Base-by-base conservation (phyloP, 2,329 filamentous ascomycete genomes). In the Raffaelea arxii region DNA sequence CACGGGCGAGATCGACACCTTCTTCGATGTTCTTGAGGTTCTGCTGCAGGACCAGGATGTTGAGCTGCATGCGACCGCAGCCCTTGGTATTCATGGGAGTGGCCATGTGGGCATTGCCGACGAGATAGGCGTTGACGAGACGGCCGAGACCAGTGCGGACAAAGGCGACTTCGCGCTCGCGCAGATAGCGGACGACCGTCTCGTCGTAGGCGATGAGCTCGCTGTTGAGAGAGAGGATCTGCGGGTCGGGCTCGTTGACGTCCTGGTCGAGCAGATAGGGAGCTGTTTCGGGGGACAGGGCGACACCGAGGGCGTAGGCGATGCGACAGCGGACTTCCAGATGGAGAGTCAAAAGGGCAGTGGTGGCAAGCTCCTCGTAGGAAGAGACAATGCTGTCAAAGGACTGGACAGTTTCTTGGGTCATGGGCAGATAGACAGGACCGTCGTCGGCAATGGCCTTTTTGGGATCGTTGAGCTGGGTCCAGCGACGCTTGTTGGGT, bases 21-120 rank as follows among this genome's bases (percentile, higher is more conserved):
- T 77, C 72, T 63, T 92, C 88, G 45, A 98, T 82, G 54, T 94
- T 94, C 69, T 95, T 95, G 46, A 98, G 78, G 58, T 95, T 96
- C 62, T 98, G 92, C 65, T 97, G 91, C 44, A 98, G 71, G 36
- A 98, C 92, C 22, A 96, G 75, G 42, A 96, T 88, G 62, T 98
- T 95, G 58, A 97, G 78, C 62, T 89, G 84, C 78, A 98, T 89
- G 32, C 89, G 78, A n/a, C 82, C 80, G 49, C 83, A 86, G 37
- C 92, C 92, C 56, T 84, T 78, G 32, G 67, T 69, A 62, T 98
- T 96, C 81, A 98, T 91, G 7, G 84, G 81, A 43, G 81, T 80
- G 39, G 91, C 84, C 59, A 78, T 76, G 18, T 74, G 69, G 2
- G 82, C 79, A 52, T 85, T 85, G 50, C 80, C 70, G 32, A 96